Evolutionary conservation across 2,329 filamentous ascomycete genomes (phyloP).

Genomic region (Arachnomyces sp.): DNA sequence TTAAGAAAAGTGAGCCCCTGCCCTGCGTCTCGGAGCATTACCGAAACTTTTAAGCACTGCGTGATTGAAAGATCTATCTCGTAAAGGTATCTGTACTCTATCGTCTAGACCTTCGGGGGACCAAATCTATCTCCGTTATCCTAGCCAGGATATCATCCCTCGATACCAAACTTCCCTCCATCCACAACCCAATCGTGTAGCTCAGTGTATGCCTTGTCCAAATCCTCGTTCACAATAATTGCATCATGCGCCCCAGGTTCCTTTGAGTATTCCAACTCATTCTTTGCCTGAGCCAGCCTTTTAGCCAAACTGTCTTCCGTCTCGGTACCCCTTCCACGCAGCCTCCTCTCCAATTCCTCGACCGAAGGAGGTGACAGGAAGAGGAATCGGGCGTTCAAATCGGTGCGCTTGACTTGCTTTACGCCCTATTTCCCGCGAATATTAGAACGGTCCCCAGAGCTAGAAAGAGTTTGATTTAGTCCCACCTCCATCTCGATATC

Average conservation of each 20-base stretch:
- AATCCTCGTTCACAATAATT: constrained; percentile 58
- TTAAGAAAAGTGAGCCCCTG: constrained; percentile 6
- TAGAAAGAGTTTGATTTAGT: constrained; percentile 1
- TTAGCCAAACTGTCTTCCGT: constrained; percentile 62
- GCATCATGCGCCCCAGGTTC: constrained; percentile 58
- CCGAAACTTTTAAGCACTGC: constrained; percentile 2
- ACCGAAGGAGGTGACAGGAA: constrained; percentile 76
- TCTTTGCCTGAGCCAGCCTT: constrained; percentile 60
- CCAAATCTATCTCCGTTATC: constrained; percentile 5
- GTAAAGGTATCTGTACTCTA: too few relatives aligned
- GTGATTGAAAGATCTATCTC: not conserved
- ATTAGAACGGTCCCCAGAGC: not conserved
- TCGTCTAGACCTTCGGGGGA: not conserved
- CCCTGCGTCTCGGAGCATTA: too few relatives aligned
- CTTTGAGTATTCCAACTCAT: constrained; percentile 66
- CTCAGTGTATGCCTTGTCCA: constrained; percentile 49
- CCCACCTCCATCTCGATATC: constrained; percentile 93
- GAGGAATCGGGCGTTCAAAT: constrained; percentile 67
- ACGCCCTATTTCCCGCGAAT: constrained; percentile 52
- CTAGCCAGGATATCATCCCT: constrained; percentile 12
- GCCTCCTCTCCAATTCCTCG: constrained; percentile 62
- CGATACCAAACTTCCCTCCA: constrained; percentile 25
- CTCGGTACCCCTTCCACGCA: constrained; percentile 71
- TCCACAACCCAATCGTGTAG: constrained; percentile 46
- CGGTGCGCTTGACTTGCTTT: constrained; percentile 78